Evolutionary conservation across 1,284 basidiomycete species (phyloP).

Genomic region (Trametes versicolor): DNA sequence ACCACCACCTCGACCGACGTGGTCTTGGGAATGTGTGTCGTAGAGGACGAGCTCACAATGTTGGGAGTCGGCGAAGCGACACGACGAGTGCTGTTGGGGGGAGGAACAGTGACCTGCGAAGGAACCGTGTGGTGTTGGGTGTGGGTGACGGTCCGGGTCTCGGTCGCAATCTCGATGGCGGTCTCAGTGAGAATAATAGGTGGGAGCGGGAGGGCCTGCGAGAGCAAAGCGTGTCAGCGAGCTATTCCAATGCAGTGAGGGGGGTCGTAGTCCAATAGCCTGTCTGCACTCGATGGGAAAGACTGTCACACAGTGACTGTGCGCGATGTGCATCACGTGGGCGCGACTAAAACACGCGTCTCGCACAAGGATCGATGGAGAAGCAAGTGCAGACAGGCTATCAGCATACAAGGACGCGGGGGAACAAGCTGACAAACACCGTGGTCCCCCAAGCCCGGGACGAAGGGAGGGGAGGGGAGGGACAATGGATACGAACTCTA

Average conservation of each 20-base stretch:
- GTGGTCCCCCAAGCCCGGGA: constrained; percentile 88
- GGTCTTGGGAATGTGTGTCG: constrained; percentile 70
- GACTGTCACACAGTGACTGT: constrained; percentile 32
- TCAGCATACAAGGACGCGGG: constrained; percentile 71
- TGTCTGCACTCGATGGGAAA: constrained; percentile 42
- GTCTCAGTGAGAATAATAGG: constrained; percentile 63
- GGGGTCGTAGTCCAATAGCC: constrained; percentile 54
- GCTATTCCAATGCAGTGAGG: constrained; percentile 31
- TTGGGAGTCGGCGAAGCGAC: constrained; percentile 78
- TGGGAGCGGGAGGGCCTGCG: constrained; percentile 54
- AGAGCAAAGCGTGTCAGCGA: constrained; percentile 52
- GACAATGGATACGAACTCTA: constrained; percentile 78
- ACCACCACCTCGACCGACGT: constrained; percentile 73
- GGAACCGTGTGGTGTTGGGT: constrained; percentile 62
- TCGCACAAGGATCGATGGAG: constrained; percentile 43
- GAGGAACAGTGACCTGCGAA: constrained; percentile 68
- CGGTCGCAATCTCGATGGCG: constrained; percentile 57
- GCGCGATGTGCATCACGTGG: constrained; percentile 53
- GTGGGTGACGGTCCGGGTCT: constrained; percentile 71
- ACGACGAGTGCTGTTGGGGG: constrained; percentile 80
- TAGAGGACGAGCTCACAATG: constrained; percentile 60
- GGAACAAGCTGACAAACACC: constrained; percentile 74
- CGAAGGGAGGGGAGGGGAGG: constrained; percentile 70
- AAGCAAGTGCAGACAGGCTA: constrained; percentile 50
- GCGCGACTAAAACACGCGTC: constrained; percentile 40